These are phyloP conservation scores for Fusarium sp. DNA, from an alignment of 2,329 filamentous ascomycete genomes.

Conservation along the genomic window DNA sequence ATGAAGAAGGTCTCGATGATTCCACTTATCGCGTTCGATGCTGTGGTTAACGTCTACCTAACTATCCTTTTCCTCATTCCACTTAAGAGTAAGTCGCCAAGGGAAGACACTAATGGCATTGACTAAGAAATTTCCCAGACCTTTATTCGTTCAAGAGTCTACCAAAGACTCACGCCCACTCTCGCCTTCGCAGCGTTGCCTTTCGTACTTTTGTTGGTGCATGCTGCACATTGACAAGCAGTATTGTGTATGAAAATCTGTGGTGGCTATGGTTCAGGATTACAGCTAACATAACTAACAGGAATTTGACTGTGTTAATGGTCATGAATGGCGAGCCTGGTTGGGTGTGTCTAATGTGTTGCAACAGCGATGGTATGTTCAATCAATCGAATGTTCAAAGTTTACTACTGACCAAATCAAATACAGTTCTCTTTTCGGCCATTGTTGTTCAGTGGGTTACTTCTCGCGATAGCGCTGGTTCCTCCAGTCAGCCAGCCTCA, in stretches of 20 bases:
- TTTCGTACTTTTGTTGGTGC: conserved; percentile 71
- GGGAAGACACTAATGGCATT: no score
- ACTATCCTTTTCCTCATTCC: conserved; percentile 74
- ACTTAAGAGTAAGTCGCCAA: conserved; percentile 61
- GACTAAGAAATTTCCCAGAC: conserved; percentile 52
- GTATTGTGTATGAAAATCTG: conserved; percentile 62
- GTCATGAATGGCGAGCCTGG: conserved; percentile 71
- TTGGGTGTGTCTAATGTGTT: conserved; percentile 76
- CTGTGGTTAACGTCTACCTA: conserved; percentile 72
- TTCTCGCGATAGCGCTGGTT: conserved; percentile 59
- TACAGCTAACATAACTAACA: conserved; percentile 45
- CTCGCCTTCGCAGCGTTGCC: conserved; percentile 64
- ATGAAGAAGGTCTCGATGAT: conserved; percentile 71
- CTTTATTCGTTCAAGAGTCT: conserved; percentile 68
- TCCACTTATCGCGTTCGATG: conserved; percentile 71
- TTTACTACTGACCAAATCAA: not conserved
- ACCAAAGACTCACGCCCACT: conserved; percentile 56
- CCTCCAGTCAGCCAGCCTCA: conserved; percentile 42
- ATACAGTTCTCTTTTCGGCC: conserved; percentile 69
- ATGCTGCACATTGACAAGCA: conserved; percentile 68
- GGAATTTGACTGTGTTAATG: conserved; percentile 71
- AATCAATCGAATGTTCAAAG: not conserved
- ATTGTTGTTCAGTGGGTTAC: conserved; percentile 74
- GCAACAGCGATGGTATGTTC: conserved; percentile 70
- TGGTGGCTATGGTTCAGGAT: not conserved